phyloP scores from a whole-genome alignment of 306 rosid species.

The Dicorynia guianensis region DNA sequence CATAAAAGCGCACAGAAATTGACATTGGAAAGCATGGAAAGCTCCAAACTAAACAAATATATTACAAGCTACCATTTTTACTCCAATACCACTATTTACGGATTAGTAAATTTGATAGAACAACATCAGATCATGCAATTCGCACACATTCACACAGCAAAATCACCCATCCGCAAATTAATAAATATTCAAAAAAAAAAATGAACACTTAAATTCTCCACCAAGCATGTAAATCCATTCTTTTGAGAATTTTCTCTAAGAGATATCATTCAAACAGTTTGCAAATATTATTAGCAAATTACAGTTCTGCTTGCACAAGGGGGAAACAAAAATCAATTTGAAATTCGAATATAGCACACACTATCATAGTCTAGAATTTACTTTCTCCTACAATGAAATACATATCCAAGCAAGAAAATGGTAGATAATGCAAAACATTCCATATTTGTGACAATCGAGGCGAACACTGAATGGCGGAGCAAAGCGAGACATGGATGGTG shows the following conservation, averaged over 20 bases:
- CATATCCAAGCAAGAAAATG: neutral
- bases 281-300: neutral
- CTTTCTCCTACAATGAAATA: neutral
- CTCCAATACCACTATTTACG: neutral
- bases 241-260: neutral
- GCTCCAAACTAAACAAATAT: neutral
- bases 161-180: conserved; percentile 6
- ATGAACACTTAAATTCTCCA: neutral
- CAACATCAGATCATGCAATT: conserved; percentile 20
- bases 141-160: neutral
- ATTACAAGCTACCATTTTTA: neutral
- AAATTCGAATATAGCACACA: neutral
- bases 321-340: conserved; percentile 11
- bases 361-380: neutral
- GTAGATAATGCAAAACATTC: neutral
- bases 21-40: neutral
- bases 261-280: conserved; percentile 9
- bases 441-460: neutral
- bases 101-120: conserved; percentile 22
- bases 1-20: neutral
- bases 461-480: neutral
- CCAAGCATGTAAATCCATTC: neutral
- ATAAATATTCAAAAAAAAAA: conserved; percentile 15
- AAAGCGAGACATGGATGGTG: neutral
- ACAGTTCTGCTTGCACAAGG: neutral